Conservation (phyloP, 1,139 yeast species). For the Blastobotrys serpentis region DNA sequence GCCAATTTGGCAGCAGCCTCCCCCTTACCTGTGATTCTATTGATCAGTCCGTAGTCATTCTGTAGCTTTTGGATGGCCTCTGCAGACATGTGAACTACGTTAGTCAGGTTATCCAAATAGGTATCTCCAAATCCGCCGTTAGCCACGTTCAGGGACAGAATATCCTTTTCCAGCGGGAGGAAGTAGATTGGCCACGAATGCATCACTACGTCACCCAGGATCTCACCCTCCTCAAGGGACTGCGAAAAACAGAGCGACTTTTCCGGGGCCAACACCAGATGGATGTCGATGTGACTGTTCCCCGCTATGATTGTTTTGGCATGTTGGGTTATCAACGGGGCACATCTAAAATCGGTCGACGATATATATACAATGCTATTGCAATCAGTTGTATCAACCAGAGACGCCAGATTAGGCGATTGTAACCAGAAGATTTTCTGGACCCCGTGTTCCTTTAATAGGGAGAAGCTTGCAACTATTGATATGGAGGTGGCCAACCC, state of each 20-base stretch:
- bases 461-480: conserved; percentile 55
- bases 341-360: conserved; percentile 25
- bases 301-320: conserved; percentile 28
- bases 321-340: conserved; percentile 31
- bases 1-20: conserved; percentile 44
- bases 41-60: conserved; percentile 39
- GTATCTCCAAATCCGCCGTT: conserved; percentile 38
- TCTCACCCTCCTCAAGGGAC: conserved; percentile 37
- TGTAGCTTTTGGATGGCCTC: conserved; percentile 42
- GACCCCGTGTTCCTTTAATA: conserved; percentile 57
- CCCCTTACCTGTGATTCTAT: conserved; percentile 52
- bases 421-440: conserved; percentile 60
- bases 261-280: conserved; percentile 38
- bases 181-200: conserved; percentile 39
- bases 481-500: conserved; percentile 57
- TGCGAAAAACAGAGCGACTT: conserved; percentile 36
- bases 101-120: conserved; percentile 39
- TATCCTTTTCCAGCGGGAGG: conserved; percentile 35
- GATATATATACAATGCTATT: conserved; percentile 27
- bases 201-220: conserved; percentile 41
- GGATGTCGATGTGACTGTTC: conserved; percentile 18
- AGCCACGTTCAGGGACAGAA: conserved; percentile 38
- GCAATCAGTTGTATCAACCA: conserved; percentile 15
- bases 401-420: conserved; percentile 19
- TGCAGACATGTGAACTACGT: conserved; percentile 45